Evolutionary conservation across 768 basidiomycete species (phyloP), one percentile per base, ranked within the genome.

Genomic region (Pleurotus tuoliensis): DNA sequence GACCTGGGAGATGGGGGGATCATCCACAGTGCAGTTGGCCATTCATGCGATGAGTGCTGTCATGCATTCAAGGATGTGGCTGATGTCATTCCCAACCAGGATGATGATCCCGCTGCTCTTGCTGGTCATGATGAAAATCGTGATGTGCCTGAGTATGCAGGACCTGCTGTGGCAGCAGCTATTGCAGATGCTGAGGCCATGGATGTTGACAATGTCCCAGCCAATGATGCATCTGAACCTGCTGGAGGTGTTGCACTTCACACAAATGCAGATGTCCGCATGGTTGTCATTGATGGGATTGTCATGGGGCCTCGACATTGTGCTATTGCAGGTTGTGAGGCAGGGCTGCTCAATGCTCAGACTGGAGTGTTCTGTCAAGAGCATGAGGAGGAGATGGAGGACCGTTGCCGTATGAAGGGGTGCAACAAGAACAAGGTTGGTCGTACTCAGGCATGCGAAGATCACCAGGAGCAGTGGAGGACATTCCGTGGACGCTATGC

Each of bases 271-370:
- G 24, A 24, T 22, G 55, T 59, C 22, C 6, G 37, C 20, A 54
- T 60, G 59, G 41, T 57, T 47, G 59, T 60, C 41, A 43, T 60
- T 20, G 59, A 60, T 60, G 59, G 57, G 5, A 57, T 60, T 60
- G 59, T 60, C 30, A 55, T 60, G 57, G 50, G 56, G 27, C 59
- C 50, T 6, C 18, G 40, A 20, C 59, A 60, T 20, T 60, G 59
- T 60, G 59, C 57, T 8, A 27, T 52, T 46, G 56, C 52, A 20
- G 44, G 40, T 3, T 57, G 59, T 52, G 41, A 47, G 15, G 11
- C 13, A 5, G 41, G 39, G 16, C 48, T 57, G 20, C 20, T 39
- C 27, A 53, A 43, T 58, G 30, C 56, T 53, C 51, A 44, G n/a
- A 27, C 38, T 37, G 56, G 51, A 1, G 51, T 52, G n/a, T 45